Base-by-base conservation (phyloP, 108 stramenopile species). In the Cyclotella baltica region DNA sequence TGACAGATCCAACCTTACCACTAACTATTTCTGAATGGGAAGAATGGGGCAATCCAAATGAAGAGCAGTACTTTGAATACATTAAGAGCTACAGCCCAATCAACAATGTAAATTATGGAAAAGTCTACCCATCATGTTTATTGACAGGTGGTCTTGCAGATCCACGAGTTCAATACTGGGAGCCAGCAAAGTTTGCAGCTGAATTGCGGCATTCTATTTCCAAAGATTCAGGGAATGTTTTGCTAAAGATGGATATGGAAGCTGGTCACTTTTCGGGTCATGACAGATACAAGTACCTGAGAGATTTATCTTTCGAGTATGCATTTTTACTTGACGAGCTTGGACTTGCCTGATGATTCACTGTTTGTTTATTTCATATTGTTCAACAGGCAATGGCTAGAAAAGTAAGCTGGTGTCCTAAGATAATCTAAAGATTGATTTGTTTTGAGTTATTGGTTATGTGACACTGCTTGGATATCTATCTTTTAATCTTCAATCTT, bases 41-140 rank as follows among this genome's bases (percentile, higher is more conserved):
- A 72, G 98, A 99, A 74, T 98, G 97, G 97, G 98, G 98, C 28
- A 98, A 98, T 66, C 97, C 96, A 23, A 88, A 88, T 55, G 90
- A 92, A 72, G 83, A 80, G 40, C 67, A 68, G 43, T 93, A 78
- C 65, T 80, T 74, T 47, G 72, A 92, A 9, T 91, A 91, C 76
- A 95, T 95, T 83, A 83, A 85, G 84, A 83, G 82, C 19, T 97
- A 98, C 76, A 92, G 84, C 22, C 97, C 98, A 4, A 92, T 96
- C 78, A 84, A 96, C 71, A 98, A 97, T 86, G 90, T 98, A 25
- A 69, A 80, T 52, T 27, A 61, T 38, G 85, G 81, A 16, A 83
- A 83, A 38, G 80, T 47, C 10, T 98, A 98, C 75, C 98, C 98
- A 51, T 63, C 90, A 30, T 90, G 93, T 52, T 89, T 98, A 61